Evolutionary conservation across 2,329 filamentous ascomycete genomes (phyloP), one percentile per base, ranked within the genome.

Genomic region (Neophaeococcomyces aloes): DNA sequence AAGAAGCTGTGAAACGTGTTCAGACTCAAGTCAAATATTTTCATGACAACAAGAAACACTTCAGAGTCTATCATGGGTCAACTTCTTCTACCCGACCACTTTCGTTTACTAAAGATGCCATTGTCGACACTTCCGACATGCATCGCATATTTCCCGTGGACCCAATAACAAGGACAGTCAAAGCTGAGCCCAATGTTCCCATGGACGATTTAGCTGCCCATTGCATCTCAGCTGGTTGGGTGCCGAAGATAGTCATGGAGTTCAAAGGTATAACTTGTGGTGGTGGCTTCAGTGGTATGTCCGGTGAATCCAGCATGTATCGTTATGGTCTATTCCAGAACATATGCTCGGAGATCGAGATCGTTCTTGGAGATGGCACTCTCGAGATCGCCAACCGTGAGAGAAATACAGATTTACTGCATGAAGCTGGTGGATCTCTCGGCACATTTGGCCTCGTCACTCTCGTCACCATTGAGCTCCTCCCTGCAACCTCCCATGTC

Each of bases 61-160:
- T 84, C 61, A 73, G 81, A n/a, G 79, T 87, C 57, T 83, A 78
- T 54, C 83, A 87, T 62, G 83, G 83, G 48, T 78, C 80, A 0
- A 86, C 83, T 19, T 86, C 85, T 64, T 84, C 78, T 61, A 87
- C 83, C 29, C 78, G 83, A 6, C 71, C 72, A 19, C 69, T 70
- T 6, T 63, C 66, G 15, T 68, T 69, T 23, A 62, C 61, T 23
- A 45, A 42, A 4, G 47, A 51, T 37, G 45, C 35, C 8, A 42
- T 51, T 21, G 45, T 56, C 17, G 52, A 56, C 40, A 54, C 53
- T 27, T 56, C 55, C 44, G 42, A 47, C 23, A 49, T 59, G 38
- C 38, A 42, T n/a, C 45, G 42, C n/a, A 33, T 41, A 11, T 48
- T 48, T 23, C 45, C 45, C 8, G 45, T 47, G 21, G 32, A 47